Evolutionary conservation across 352 stramenopile genomes (phyloP), one percentile per base, ranked within the genome.

Genomic region (Globisporangium perplexum): DNA sequence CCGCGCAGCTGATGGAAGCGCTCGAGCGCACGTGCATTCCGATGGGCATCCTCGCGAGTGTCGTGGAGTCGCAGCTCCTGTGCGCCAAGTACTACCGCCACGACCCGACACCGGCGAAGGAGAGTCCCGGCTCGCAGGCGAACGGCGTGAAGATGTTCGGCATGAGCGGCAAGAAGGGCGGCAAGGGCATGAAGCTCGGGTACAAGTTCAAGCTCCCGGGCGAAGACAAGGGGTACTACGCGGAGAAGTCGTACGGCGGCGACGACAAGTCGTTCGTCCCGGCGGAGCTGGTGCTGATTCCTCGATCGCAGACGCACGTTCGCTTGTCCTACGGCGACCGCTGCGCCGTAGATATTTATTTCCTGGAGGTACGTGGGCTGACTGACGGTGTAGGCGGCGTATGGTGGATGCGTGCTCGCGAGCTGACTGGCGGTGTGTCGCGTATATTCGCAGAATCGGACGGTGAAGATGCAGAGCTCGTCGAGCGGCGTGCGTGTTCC

Each of bases 331-430:
- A 94, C 63, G 82, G 72, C 50, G 80, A 94, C 56, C 81, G 83
- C 24, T 92, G 77, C 64, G 83, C 79, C 51, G 82, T 94, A 68
- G 83, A 94, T 89, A 89, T 94, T 86, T 92, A 89, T 89, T 94
- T 94, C 52, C 72, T 94, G 59, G 77, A 92, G 83, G 83, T 92
- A 65, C 35, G 66, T 51, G 0, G 20, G 43, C 46, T 28, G 7
- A n/a, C n/a, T n/a, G n/a, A n/a, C n/a, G 22, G 18, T 31, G 10
- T 46, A 20, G 23, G 15, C 47, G 14, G 11, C 18, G 12, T 12
- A 10, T 55, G 11, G 50, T 39, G 5, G 15, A 12, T 4, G 30
- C 14, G 12, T 38, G 38, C 20, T n/a, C 15, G 3, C 7, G 39
- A 8, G 26, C 22, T 41, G 24, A 24, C 14, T 42, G 22, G 26